A percentile compares a stretch with the other conserved stretches of the same genome.
Evolutionary conservation across 2,329 filamentous ascomycete genomes (phyloP).

Genomic region (Lasiodiplodia hormozganensis): DNA sequence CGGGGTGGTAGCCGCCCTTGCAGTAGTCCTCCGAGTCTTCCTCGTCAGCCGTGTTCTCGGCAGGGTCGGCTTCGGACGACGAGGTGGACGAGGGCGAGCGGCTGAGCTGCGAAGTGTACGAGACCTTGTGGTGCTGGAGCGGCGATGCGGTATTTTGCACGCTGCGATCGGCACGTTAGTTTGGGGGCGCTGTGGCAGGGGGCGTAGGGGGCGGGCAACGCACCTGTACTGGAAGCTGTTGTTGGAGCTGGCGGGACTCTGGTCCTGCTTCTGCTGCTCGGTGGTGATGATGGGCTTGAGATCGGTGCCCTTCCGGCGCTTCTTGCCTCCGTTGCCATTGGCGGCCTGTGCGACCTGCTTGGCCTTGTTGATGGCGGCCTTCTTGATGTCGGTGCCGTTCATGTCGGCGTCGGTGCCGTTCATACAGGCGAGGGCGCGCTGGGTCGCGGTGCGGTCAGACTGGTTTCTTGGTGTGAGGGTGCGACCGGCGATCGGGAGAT

Average conservation of each 20-base stretch:
- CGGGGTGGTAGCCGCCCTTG: conserved; percentile 98
- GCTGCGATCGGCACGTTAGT: conserved; percentile 35
- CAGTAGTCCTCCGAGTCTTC: conserved; percentile 99
- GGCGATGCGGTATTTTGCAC: conserved; percentile 59
- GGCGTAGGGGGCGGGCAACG: conserved; percentile 34
- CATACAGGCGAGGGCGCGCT: conserved; percentile 26
- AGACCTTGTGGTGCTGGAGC: conserved; percentile 52
- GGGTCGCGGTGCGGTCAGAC: conserved; percentile 26
- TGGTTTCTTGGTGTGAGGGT: conserved; percentile 24
- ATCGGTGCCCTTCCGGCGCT: conserved; percentile 74
- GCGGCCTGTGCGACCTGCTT: conserved; percentile 68
- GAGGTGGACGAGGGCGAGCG: conserved; percentile 79
- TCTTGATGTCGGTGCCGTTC: conserved; percentile 70
- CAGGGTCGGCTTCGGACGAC: conserved; percentile 77
- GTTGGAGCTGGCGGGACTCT: conserved; percentile 48
- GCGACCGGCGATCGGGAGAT: conserved; percentile 33
- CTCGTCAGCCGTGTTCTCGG: conserved; percentile 94
- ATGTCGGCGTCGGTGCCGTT: conserved; percentile 45
- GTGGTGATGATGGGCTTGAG: conserved; percentile 79
- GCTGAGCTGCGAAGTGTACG: conserved; percentile 64
- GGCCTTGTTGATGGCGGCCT: conserved; percentile 69
- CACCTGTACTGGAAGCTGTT: conserved; percentile 50
- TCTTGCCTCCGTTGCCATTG: conserved; percentile 67
- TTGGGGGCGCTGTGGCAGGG: conserved; percentile 10
- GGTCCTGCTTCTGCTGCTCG: conserved; percentile 60